Conservation (phyloP, 2,329 filamentous ascomycete species). For the Dactylonectria estremocensis region DNA sequence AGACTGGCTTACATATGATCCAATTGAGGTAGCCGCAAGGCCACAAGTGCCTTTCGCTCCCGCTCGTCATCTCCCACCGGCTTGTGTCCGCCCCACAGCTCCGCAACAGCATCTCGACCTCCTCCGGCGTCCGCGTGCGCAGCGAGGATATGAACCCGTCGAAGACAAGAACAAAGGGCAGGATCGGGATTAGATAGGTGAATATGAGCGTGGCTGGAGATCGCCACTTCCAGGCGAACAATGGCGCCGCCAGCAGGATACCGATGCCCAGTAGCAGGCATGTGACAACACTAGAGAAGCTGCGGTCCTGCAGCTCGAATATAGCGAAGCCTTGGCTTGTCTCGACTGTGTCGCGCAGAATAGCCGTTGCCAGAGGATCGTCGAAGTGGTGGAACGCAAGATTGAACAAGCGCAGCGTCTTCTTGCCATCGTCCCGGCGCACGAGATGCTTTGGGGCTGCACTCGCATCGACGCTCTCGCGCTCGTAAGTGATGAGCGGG, state of each 20-base stretch:
- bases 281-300: slow-evolving; percentile 67
- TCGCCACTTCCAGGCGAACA: slow-evolving; percentile 67
- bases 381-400: slow-evolving; percentile 85
- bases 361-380: slow-evolving; percentile 71
- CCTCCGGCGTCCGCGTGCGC: slow-evolving; percentile 76
- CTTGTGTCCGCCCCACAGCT: slow-evolving; percentile 62
- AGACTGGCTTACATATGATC: slow-evolving; percentile 63
- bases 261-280: slow-evolving; percentile 68
- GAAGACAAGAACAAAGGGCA: slow-evolving; percentile 78
- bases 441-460: slow-evolving; percentile 68
- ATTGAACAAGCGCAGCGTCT: slow-evolving; percentile 80
- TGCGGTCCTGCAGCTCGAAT: slow-evolving; percentile 81
- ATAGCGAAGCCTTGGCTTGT: slow-evolving; percentile 79
- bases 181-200: slow-evolving; percentile 75
- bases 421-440: slow-evolving; percentile 55
- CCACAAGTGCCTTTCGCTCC: slow-evolving; percentile 64
- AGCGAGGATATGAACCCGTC: slow-evolving; percentile 79
- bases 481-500: slow-evolving; percentile 72
- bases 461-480: slow-evolving; percentile 75
- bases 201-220: slow-evolving; percentile 73
- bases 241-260: slow-evolving; percentile 66
- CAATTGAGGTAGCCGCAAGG: slow-evolving; percentile 67
- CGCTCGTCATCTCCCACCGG: slow-evolving; percentile 66
- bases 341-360: slow-evolving; percentile 75
- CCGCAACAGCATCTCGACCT: slow-evolving; percentile 73